phyloP scores from a whole-genome alignment of 169 alveolate species.

The Eimeria tenella region DNA sequence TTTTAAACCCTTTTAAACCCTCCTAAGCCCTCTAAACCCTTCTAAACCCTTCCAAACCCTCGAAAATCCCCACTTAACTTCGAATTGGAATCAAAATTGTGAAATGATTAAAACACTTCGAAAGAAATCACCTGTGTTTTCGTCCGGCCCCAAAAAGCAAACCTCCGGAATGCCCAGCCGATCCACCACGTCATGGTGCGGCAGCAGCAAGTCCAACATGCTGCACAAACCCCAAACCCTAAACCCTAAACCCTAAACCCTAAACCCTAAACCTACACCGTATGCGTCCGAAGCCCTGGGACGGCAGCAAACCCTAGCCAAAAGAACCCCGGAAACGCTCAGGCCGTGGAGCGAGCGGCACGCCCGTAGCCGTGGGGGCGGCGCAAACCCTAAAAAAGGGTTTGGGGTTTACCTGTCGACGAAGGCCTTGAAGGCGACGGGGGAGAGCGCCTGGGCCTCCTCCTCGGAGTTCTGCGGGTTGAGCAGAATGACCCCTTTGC shows the following conservation, averaged over 20 bases:
- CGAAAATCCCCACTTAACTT: too few relatives aligned
- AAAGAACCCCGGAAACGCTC: too few relatives aligned
- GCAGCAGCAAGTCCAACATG: conserved; percentile 43
- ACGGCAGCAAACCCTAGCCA: background rate
- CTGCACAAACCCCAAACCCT: conserved; percentile 21
- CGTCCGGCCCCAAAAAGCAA: conserved; percentile 67
- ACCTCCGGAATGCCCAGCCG: conserved; percentile 68
- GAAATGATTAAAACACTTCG: too few relatives aligned
- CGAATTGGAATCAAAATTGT: too few relatives aligned
- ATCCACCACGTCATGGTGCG: conserved; percentile 81
- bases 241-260: too few relatives aligned
- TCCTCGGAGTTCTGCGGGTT: conserved; percentile 68
- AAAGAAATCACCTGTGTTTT: conserved; percentile 11
- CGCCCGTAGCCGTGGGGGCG: too few relatives aligned
- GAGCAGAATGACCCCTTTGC: conserved; percentile 89
- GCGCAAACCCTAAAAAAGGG: background rate
- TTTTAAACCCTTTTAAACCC: background rate
- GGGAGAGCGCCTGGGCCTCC: conserved; percentile 41
- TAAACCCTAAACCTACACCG: background rate
- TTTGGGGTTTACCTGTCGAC: conserved; percentile 80
- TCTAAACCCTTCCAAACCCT: background rate
- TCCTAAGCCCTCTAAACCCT: background rate
- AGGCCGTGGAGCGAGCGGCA: too few relatives aligned
- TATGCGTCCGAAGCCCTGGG: background rate
- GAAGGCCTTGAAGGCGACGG: conserved; percentile 85